Conservation (phyloP, 441 rosid species). For the Lepidium campestre region DNA sequence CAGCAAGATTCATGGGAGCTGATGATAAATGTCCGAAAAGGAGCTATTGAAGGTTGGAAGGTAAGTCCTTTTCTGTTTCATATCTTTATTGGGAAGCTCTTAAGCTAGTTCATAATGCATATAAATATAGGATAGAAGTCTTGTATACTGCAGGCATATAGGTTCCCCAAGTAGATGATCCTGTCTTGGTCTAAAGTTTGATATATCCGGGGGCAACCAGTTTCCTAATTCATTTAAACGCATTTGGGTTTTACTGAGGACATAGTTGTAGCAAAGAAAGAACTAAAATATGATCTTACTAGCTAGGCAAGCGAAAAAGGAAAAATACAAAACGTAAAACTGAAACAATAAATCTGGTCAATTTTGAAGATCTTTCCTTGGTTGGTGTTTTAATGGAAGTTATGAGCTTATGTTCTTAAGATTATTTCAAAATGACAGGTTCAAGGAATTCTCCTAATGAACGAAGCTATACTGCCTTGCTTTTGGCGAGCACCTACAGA, state of each 20-base stretch:
- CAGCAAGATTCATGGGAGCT: constrained; percentile 69
- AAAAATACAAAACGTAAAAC: background rate
- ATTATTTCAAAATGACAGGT: constrained; percentile 38
- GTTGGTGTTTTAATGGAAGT: background rate
- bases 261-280: background rate
- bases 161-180: background rate
- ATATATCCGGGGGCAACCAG: background rate
- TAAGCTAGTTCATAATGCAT: background rate
- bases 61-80: constrained; percentile 32
- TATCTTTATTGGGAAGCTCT: constrained; percentile 1
- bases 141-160: background rate
- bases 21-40: constrained; percentile 47
- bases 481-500: constrained; percentile 98
- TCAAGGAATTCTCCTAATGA: constrained; percentile 65
- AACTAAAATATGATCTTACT: background rate
- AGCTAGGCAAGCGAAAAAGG: background rate
- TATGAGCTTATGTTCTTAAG: background rate
- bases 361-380: background rate
- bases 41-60: constrained; percentile 82
- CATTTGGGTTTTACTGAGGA: background rate
- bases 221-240: background rate
- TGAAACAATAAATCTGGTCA: background rate
- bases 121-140: background rate
- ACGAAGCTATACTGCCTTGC: constrained; percentile 73
- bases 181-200: background rate